Evolutionary conservation across 768 basidiomycete species (phyloP).

Genomic region (Lactifluus subvellereus): DNA sequence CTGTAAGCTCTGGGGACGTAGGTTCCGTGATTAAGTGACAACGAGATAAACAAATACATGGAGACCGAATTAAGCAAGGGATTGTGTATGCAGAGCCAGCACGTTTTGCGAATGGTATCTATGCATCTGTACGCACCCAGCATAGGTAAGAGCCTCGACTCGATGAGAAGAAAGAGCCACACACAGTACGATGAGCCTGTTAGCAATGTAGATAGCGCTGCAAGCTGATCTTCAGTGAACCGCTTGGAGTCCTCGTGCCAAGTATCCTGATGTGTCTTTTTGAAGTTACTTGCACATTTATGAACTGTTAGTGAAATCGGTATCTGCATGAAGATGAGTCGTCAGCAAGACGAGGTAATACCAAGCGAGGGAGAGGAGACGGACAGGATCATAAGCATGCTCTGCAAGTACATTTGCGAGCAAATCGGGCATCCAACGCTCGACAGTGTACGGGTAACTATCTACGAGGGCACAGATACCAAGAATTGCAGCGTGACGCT

Average conservation of each 20-base stretch:
- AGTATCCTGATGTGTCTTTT: conserved; percentile 80
- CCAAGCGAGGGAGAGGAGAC: not conserved
- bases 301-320: conserved; percentile 83
- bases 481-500: conserved; percentile 85
- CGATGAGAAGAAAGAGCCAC: conserved; percentile 26
- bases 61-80: not conserved
- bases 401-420: conserved; percentile 73
- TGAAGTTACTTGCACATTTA: conserved; percentile 74
- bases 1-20: not conserved
- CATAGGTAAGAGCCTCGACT: not conserved
- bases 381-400: conserved; percentile 79
- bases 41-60: conserved; percentile 8
- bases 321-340: conserved; percentile 39
- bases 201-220: conserved; percentile 74
- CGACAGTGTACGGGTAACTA: conserved; percentile 93
- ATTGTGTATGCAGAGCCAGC: not conserved
- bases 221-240: conserved; percentile 81
- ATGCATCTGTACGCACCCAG: conserved; percentile 23
- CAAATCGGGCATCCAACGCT: conserved; percentile 87
- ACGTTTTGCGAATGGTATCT: not conserved
- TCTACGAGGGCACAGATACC: conserved; percentile 93
- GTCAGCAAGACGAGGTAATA: conserved; percentile 3
- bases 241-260: conserved; percentile 86
- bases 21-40: not conserved
- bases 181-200: conserved; percentile 81